Base-by-base conservation (phyloP, 306 rosid species). In the Fragaria ananassa region DNA sequence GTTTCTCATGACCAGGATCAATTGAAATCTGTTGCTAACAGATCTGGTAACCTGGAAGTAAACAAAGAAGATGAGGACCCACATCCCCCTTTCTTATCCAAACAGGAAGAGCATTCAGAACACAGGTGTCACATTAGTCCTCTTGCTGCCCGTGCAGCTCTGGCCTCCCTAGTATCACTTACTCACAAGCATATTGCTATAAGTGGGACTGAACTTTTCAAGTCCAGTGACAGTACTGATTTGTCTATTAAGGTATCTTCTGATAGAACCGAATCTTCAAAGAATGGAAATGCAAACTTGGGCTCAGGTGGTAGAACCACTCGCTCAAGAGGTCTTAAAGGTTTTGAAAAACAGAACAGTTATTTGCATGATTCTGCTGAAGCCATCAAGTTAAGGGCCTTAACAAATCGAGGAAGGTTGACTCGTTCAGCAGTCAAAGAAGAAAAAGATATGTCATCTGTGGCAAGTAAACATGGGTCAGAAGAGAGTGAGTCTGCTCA, bases 141-240 rank as follows among this genome's bases (percentile, higher is more conserved):
- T 60, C 81, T 78, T 47, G 81, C 64, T 0, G 76, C 81, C 49
- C 35, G 64, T 57, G 76, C 81, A 70, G 54, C 76, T 70, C 34
- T 78, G 76, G 81, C 81, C 62, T 78, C 49, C 9, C 39, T 78
- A 46, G 61, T 70, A 64, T 78, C 81, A 18, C 64, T 46, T 47
- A 17, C 60, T 60, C 53, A 60, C 50, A 70, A 34, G 23, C 70
- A 35, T 34, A 47, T 60, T 70, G 70, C 34, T 29, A 14, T 70
- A 72, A 74, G 75, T 78, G 81, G 76, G 31, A 46, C 44, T 35
- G 75, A 78, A 47, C 68, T 78, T 63, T 78, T 70, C 81, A 78
- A 46, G 4, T 70, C 71, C 29, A 12, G 15, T 60, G 76, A 35
- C 23, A 4, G 60, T 58, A 63, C 35, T 21, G 14, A 60, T 9